Evolutionary conservation across 306 rosid species (phyloP).

Genomic region (Senna siamea): DNA sequence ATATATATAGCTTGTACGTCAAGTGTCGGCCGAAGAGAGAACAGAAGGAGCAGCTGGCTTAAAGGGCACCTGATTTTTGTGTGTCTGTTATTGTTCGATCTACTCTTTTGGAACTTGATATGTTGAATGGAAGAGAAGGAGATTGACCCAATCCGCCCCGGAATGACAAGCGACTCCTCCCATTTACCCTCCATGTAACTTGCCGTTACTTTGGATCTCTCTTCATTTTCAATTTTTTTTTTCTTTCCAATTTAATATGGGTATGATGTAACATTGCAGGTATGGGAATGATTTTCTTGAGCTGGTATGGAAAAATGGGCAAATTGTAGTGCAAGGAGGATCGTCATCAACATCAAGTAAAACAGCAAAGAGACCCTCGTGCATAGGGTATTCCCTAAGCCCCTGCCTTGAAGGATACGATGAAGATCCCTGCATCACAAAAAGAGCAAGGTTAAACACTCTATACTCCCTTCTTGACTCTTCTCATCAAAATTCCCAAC

Average conservation of each 20-base stretch:
- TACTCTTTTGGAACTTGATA: constrained; percentile 12
- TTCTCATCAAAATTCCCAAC: constrained; percentile 23
- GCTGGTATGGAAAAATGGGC: constrained; percentile 50
- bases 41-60: too few relatives aligned
- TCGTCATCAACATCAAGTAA: constrained; percentile 29
- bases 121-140: constrained; percentile 36
- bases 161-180: constrained; percentile 35
- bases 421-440: constrained; percentile 18
- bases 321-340: constrained; percentile 37
- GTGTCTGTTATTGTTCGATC: background rate
- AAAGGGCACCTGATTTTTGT: too few relatives aligned
- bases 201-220: background rate
- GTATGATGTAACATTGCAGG: constrained; percentile 31
- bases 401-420: too few relatives aligned
- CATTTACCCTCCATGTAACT: constrained; percentile 43
- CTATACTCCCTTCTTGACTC: constrained; percentile 13
- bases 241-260: background rate
- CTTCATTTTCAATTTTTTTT: background rate
- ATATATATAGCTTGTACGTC: too few relatives aligned
- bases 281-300: constrained; percentile 43
- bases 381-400: too few relatives aligned
- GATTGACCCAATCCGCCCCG: constrained; percentile 32
- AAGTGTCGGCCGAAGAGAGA: too few relatives aligned
- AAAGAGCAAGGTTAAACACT: constrained; percentile 37
- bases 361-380: constrained; percentile 10